Percentiles rank a stretch among this genome's conserved stretches.
Conservation (phyloP, 2,329 filamentous ascomycete genomes). For the Elsinoe necatrix region DNA sequence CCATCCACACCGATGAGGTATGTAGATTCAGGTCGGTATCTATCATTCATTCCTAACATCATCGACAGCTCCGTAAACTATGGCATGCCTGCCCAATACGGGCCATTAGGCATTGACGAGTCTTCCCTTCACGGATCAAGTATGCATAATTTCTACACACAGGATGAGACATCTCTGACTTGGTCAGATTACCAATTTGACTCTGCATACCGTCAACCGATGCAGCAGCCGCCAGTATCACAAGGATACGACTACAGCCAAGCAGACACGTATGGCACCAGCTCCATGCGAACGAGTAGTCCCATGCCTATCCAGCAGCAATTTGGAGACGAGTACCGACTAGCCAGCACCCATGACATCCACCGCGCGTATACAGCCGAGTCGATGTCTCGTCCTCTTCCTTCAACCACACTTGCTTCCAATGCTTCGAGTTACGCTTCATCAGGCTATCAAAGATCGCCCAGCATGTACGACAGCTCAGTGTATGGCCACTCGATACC, state of each 20-base stretch:
- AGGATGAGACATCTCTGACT: background rate
- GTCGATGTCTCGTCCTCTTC: background rate
- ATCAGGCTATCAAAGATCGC: slow-evolving; percentile 21
- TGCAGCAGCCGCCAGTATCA: slow-evolving; percentile 10
- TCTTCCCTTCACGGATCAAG: slow-evolving; percentile 8
- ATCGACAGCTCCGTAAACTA: slow-evolving; percentile 11
- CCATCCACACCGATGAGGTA: slow-evolving; percentile 7
- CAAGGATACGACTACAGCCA: slow-evolving; percentile 11
- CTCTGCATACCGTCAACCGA: slow-evolving; percentile 6
- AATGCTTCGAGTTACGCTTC: slow-evolving; percentile 11
- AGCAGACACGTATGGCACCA: slow-evolving; percentile 6
- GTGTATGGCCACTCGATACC: slow-evolving; percentile 23
- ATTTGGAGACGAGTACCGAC: slow-evolving; percentile 14
- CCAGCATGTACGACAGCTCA: slow-evolving; percentile 25
- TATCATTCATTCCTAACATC: background rate
- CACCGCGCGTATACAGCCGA: background rate
- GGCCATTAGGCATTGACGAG: slow-evolving; percentile 13
- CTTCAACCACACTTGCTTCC: slow-evolving; percentile 5
- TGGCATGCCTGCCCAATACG: slow-evolving; percentile 13
- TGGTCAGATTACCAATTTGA: slow-evolving; percentile 10
- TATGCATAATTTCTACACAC: background rate
- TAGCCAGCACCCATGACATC: slow-evolving; percentile 3
- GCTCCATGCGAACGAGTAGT: slow-evolving; percentile 12
- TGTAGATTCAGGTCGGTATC: background rate
- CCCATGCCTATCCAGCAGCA: slow-evolving; percentile 10